These are phyloP conservation scores for Amanita muscaria DNA, from an alignment of 768 basidiomycete species.

Conservation along the genomic window DNA sequence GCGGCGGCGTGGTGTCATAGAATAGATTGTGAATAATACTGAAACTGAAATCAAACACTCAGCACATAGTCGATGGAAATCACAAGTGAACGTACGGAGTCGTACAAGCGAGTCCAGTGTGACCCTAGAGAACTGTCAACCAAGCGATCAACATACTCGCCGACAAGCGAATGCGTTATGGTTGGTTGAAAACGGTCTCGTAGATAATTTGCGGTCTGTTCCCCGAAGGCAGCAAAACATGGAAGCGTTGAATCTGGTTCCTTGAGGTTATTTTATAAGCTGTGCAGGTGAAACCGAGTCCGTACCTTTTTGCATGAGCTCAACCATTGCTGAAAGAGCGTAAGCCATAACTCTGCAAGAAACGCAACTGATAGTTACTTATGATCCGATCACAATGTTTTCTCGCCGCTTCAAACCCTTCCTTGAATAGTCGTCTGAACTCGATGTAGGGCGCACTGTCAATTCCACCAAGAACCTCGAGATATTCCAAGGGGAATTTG, in stretches of 20 bases:
- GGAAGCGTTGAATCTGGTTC: conserved; percentile 74
- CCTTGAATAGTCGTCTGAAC: conserved; percentile 81
- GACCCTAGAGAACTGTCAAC: conserved; percentile 88
- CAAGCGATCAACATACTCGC: conserved; percentile 82
- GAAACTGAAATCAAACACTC: conserved; percentile 45
- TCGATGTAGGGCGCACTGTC: conserved; percentile 68
- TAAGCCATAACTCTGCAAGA: not conserved
- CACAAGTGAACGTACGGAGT: conserved; percentile 54
- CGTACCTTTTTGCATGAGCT: conserved; percentile 94
- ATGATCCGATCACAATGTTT: conserved; percentile 97
- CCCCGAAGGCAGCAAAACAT: conserved; percentile 86
- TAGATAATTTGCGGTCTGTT: conserved; percentile 81
- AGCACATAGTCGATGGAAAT: not conserved
- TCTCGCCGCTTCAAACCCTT: conserved; percentile 87
- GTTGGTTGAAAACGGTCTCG: conserved; percentile 92
- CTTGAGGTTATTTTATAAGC: no score
- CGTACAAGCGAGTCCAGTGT: conserved; percentile 92
- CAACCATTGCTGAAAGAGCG: conserved; percentile 52
- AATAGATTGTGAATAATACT: conserved; percentile 91
- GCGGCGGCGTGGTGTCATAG: conserved; percentile 41
- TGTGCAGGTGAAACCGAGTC: not conserved
- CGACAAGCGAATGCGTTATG: conserved; percentile 75
- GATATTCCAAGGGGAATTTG: conserved; percentile 90
- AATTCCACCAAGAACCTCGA: conserved; percentile 90
- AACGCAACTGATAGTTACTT: conserved; percentile 57